Evolutionary conservation across 108 stramenopile genomes (phyloP), one percentile per base, ranked within the genome.

Genomic region (Nitzschia inconspicua): DNA sequence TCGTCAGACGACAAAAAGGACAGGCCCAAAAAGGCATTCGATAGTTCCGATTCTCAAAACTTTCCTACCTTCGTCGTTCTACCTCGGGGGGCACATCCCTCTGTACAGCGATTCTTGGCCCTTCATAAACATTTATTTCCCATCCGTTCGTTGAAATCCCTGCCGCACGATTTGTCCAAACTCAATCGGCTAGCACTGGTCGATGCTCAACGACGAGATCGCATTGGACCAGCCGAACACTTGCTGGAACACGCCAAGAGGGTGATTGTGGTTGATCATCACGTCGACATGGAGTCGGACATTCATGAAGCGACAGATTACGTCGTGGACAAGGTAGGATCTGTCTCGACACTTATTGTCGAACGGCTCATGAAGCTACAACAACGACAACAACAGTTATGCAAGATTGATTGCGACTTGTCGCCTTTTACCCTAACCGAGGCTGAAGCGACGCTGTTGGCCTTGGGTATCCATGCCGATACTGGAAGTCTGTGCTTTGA

Each of bases 81-180:
- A 20, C 95, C 95, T n/a, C 77, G 90, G n/a, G 93, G 94, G 8
- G 93, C 93, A 0, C 91, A 93, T 72, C 95, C 95, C n/a, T 75
- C 69, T 22, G 95, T 96, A n/a, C 82, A 85, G 20, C 69, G 82
- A 8, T 96, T 95, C 48, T 57, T 96, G 26, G 82, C 88, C 0
- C 69, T 94, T n/a, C 95, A 96, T 66, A 91, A 91, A 58, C 91
- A 94, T 39, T 60, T 94, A 29, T 92, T 96, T 65, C 95, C 95
- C 5, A 89, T 96, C 44, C 85, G 89, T 23, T 81, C 83, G 16
- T 66, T 96, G 25, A 79, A 76, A 69, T 80, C 85, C 14, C 60
- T 86, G 35, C 86, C 88, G 28, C 57, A 68, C n/a, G 69, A 84
- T 57, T 62, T 87, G 13, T 72, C 75, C n/a, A 78, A 77, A 37